Conservation (phyloP, 2,329 filamentous ascomycete species). For the Chaetomium olivaceum region DNA sequence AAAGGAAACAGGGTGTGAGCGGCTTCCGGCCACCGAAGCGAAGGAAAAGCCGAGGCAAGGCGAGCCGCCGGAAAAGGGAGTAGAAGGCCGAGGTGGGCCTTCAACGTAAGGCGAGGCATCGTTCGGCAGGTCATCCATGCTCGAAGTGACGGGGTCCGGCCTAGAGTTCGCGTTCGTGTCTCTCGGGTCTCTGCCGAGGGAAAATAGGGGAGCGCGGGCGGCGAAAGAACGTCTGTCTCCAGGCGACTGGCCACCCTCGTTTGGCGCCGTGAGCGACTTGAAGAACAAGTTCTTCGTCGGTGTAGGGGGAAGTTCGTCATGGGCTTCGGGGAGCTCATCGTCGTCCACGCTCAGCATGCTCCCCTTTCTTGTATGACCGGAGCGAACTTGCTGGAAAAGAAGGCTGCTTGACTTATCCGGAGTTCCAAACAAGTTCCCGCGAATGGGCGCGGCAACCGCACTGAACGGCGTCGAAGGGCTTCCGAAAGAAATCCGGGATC, state of each 20-base stretch:
- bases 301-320: slow-evolving; percentile 78
- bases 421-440: slow-evolving; percentile 51
- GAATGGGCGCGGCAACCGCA: slow-evolving; percentile 50
- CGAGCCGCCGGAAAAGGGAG: slow-evolving; percentile 22
- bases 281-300: slow-evolving; percentile 73
- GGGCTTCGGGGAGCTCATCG: slow-evolving; percentile 60
- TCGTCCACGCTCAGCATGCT: slow-evolving; percentile 82
- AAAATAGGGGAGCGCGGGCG: slow-evolving; percentile 25
- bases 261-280: slow-evolving; percentile 38
- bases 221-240: slow-evolving; percentile 25
- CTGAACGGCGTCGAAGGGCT: slow-evolving; percentile 82
- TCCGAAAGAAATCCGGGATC: slow-evolving; percentile 72
- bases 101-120: slow-evolving; percentile 29
- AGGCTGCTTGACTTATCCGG: slow-evolving; percentile 64
- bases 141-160: slow-evolving; percentile 12
- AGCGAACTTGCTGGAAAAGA: slow-evolving; percentile 65
- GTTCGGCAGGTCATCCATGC: slow-evolving; percentile 17
- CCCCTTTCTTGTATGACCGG: slow-evolving; percentile 51
- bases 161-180: slow-evolving; percentile 18
- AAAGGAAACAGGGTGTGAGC: slow-evolving; percentile 33
- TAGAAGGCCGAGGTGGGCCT: slow-evolving; percentile 22
- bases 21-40: slow-evolving; percentile 21
- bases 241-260: slow-evolving; percentile 23
- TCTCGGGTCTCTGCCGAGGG: slow-evolving; percentile 16
- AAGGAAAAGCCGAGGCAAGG: slow-evolving; percentile 26